phyloP scores from a whole-genome alignment of 2,329 filamentous ascomycete species.

The Exophiala bonariae region DNA sequence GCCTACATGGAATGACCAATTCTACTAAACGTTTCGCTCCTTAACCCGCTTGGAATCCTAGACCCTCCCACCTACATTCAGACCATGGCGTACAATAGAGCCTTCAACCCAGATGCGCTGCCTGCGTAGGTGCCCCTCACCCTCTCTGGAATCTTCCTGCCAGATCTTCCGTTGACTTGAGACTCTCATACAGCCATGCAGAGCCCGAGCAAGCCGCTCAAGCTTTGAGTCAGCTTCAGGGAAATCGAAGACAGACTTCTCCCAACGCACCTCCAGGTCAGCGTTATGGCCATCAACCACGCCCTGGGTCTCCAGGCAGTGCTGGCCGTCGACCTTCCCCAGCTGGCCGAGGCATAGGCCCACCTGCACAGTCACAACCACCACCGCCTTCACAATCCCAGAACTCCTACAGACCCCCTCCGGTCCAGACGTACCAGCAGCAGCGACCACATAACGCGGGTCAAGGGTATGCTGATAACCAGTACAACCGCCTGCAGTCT shows the following conservation, averaged over 20 bases:
- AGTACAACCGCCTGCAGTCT: constrained; percentile 31
- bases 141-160: constrained; percentile 29
- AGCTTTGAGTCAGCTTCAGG: constrained; percentile 36
- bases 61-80: background rate
- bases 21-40: background rate
- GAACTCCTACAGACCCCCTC: constrained; percentile 17
- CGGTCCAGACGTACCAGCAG: constrained; percentile 18
- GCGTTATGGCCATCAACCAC: constrained; percentile 26
- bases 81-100: constrained; percentile 87
- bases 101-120: constrained; percentile 91
- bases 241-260: constrained; percentile 20
- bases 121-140: constrained; percentile 67
- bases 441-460: constrained; percentile 14
- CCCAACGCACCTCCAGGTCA: constrained; percentile 29
- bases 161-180: constrained; percentile 1
- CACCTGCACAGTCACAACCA: constrained; percentile 6
- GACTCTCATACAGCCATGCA: constrained; percentile 58
- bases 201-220: constrained; percentile 65
- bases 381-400: constrained; percentile 11
- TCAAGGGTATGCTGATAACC: constrained; percentile 21
- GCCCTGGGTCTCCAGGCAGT: constrained; percentile 10
- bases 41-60: background rate
- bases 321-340: constrained; percentile 26
- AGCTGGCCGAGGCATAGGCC: constrained; percentile 11
- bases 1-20: background rate